Evolutionary conservation across 2,329 filamentous ascomycete species (phyloP), one percentile per base, ranked within the genome.

Genomic region (Fusarium subglutinans): DNA sequence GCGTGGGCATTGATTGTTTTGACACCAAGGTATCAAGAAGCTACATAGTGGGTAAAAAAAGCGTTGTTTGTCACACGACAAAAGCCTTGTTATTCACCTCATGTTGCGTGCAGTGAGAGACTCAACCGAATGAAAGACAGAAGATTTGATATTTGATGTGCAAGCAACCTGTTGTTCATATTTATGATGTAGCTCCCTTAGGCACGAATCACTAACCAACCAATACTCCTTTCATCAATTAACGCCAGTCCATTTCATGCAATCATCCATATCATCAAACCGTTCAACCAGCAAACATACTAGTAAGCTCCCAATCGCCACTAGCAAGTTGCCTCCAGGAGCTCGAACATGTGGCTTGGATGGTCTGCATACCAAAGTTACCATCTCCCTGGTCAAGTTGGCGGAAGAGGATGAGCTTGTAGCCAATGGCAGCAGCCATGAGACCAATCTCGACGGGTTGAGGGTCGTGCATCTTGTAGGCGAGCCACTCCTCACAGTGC

Each of bases 401-500:
- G 10, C 77, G 73, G 59, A 79, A 78, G 20, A 79, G 65, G 9
- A 72, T 79, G 53, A 78, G 54, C 38, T 70, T 76, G 63, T 79
- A 79, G 35, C 70, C 69, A n/a, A 79, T 53, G 40, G 77, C 64
- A n/a, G 77, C 77, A 9, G 77, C 77, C 77, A 79, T 79, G 50
- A 79, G 69, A 47, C 74, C 77, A 33, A 79, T 75, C 53, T 79
- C 77, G 58, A 79, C 77, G 20, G 76, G 70, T 58, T 79, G 77
- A 12, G 77, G 76, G 10, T 77, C 71, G 55, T 79, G 77, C 73
- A 79, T 79, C 71, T 79, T 79, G 68, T 79, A 79, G 5, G 77
- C 75, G 51, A 79, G 74, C 77, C 77, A 79, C 63, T 78, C 75
- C 50, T 79, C 74, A 40, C 77, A 79, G 61, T 79, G 70, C 66